These are phyloP conservation scores for Exophiala sp. DNA, from an alignment of 2,329 filamentous ascomycete species.

Conservation along the genomic window DNA sequence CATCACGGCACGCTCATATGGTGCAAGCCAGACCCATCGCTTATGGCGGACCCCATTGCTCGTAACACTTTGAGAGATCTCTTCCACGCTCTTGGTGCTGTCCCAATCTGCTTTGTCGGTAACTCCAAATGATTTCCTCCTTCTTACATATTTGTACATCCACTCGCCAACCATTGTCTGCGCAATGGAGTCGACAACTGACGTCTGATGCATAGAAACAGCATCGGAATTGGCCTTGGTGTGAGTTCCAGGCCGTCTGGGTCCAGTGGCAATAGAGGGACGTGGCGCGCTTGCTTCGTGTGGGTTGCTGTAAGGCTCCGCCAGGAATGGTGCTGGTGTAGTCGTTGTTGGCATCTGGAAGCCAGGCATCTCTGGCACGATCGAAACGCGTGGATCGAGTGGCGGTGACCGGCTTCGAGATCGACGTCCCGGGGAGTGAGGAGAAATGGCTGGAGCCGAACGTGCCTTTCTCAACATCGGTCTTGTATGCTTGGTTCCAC, in stretches of 20 bases:
- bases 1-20: slow-evolving; percentile 91
- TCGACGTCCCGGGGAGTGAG: slow-evolving; percentile 37
- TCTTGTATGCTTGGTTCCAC: slow-evolving; percentile 40
- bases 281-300: slow-evolving; percentile 27
- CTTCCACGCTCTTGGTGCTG: slow-evolving; percentile 56
- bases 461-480: slow-evolving; percentile 73
- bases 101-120: slow-evolving; percentile 57
- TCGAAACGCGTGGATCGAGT: slow-evolving; percentile 26
- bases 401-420: slow-evolving; percentile 47
- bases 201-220: slow-evolving; percentile 64
- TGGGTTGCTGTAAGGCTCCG: slow-evolving; percentile 11
- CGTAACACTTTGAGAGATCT: slow-evolving; percentile 66
- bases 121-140: slow-evolving; percentile 83
- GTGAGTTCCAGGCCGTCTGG: slow-evolving; percentile 47
- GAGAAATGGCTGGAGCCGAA: slow-evolving; percentile 56
- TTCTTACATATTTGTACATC: slow-evolving; percentile 49
- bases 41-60: slow-evolving; percentile 73
- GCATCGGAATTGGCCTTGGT: slow-evolving; percentile 50
- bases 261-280: slow-evolving; percentile 28
- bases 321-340: slow-evolving; percentile 5
- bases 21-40: slow-evolving; percentile 97
- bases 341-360: slow-evolving; percentile 32
- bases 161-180: slow-evolving; percentile 94
- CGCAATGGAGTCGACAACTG: slow-evolving; percentile 92
- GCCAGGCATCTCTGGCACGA: slow-evolving; percentile 29